Conservation (phyloP, 495 filamentous ascomycete species). For the Annulohypoxylon nitens region DNA sequence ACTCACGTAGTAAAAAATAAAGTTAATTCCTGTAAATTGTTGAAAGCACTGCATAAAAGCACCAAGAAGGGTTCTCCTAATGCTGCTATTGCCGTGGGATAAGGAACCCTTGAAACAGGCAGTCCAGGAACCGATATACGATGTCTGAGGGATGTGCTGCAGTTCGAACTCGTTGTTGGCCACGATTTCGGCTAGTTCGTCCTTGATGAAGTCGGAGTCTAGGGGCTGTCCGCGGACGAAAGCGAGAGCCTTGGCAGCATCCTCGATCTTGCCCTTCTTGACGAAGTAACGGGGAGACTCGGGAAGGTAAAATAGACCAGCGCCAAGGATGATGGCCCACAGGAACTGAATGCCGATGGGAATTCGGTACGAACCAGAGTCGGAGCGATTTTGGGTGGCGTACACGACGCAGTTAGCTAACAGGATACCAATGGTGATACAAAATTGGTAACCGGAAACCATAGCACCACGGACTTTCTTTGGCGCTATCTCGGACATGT, state of each 20-base stretch:
- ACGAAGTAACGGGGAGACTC: slow-evolving; percentile 73
- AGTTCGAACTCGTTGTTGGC: slow-evolving; percentile 76
- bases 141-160: slow-evolving; percentile 67
- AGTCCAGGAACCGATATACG: slow-evolving; percentile 71
- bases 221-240: slow-evolving; percentile 65
- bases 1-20: slow-evolving; percentile 85
- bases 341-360: slow-evolving; percentile 76
- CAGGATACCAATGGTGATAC: slow-evolving; percentile 77
- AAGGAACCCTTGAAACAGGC: slow-evolving; percentile 77
- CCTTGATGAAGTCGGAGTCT: slow-evolving; percentile 74
- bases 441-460: slow-evolving; percentile 78
- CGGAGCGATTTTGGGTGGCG: slow-evolving; percentile 67
- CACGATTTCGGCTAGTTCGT: slow-evolving; percentile 79
- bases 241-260: slow-evolving; percentile 65
- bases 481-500: slow-evolving; percentile 77
- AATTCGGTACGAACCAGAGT: slow-evolving; percentile 78
- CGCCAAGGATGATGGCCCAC: slow-evolving; percentile 74
- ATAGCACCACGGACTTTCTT: slow-evolving; percentile 76
- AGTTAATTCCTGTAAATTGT: slow-evolving; percentile 81
- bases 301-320: slow-evolving; percentile 66
- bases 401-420: slow-evolving; percentile 75
- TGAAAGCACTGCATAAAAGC: slow-evolving; percentile 75
- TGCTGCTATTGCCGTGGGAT: slow-evolving; percentile 69
- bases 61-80: slow-evolving; percentile 77
- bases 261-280: slow-evolving; percentile 66